Percentiles rank a stretch among this genome's conserved stretches.
phyloP scores from a whole-genome alignment of 1,284 basidiomycete species.

The Cutaneotrichosporon sp. region DNA sequence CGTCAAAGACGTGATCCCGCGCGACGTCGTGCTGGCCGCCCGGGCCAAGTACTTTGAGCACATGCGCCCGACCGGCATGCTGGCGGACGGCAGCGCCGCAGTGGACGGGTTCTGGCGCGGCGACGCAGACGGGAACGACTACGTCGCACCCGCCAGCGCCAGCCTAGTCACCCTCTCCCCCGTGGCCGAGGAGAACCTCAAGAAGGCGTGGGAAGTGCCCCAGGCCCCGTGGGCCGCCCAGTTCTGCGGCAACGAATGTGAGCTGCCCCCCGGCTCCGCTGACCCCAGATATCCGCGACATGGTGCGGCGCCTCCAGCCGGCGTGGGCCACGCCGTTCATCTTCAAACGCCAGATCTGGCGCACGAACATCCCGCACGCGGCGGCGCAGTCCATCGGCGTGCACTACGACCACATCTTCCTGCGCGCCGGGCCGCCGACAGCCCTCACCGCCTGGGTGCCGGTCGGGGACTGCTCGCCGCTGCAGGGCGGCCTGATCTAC shows the following conservation, averaged over 20 bases:
- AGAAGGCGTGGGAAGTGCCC: conserved; percentile 2
- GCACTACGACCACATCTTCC: conserved; percentile 26
- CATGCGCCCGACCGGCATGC: conserved; percentile 12
- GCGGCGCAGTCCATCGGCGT: conserved; percentile 15
- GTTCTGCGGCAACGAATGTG: conserved; percentile 13
- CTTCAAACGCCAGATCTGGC: conserved; percentile 20
- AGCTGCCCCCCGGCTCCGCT: background rate
- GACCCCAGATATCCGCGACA: conserved; percentile 12
- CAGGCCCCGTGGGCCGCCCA: conserved; percentile 3
- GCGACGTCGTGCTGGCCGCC: conserved; percentile 12
- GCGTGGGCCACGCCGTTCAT: conserved; percentile 13
- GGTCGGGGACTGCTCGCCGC: conserved; percentile 21
- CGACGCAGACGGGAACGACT: conserved; percentile 1
- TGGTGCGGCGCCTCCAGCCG: conserved; percentile 12
- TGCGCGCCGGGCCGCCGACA: conserved; percentile 23
- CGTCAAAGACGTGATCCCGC: conserved; percentile 22
- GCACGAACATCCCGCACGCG: conserved; percentile 20
- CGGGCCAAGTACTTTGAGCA: conserved; percentile 12
- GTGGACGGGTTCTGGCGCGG: background rate
- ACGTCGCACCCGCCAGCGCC: background rate
- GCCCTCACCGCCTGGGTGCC: conserved; percentile 30
- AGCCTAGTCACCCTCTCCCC: background rate
- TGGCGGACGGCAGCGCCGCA: conserved; percentile 11
- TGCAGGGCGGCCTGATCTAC: conserved; percentile 28
- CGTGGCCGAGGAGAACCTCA: background rate